Evolutionary conservation across 2,329 filamentous ascomycete species (phyloP), one percentile per base, ranked within the genome.

Genomic region (Diaporthe sp.): DNA sequence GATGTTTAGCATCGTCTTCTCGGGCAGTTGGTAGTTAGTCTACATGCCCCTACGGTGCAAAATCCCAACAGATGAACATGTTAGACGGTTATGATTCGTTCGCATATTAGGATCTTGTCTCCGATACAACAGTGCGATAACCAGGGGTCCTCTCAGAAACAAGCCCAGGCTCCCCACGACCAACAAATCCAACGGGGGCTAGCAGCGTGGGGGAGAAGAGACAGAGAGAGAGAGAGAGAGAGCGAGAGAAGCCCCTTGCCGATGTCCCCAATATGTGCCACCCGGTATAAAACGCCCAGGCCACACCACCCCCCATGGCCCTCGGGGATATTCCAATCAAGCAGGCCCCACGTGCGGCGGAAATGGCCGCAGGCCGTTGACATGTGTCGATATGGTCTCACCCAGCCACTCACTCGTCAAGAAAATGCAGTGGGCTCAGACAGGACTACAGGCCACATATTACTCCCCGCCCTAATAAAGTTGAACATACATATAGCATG

Each of bases 281-380:
- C 44, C 25, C 42, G 44, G 22, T 66, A 25, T 51, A 32, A 66
- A 15, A 22, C 35, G 35, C 39, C 58, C 37, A 63, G 25, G 25
- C 59, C 35, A n/a, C 10, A 35, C 35, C 19, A n/a, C 42, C n/a
- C n/a, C n/a, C n/a, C n/a, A n/a, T n/a, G 58, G n/a, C 35, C 58
- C 61, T 66, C 61, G 42, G 42, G 47, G 30, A 50, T 37, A 50
- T 50, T 37, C 61, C 27, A 50, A 27, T 15, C 61, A 51, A 50
- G 37, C n/a, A 42, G n/a, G 61, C 27, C 44, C 61, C 42, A 66
- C 61, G 61, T 66, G 61, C 61, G 42, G 42, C 61, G 61, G 61
- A 35, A 30, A 35, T 22, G 61, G 61, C 61, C 61, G 61, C 61
- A 37, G 22, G 10, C 61, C 42, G 42, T 50, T 66, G 61, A 35